Evolutionary conservation across 495 filamentous ascomycete species (phyloP).

Genomic region (Xanthoparmelia taractica): DNA sequence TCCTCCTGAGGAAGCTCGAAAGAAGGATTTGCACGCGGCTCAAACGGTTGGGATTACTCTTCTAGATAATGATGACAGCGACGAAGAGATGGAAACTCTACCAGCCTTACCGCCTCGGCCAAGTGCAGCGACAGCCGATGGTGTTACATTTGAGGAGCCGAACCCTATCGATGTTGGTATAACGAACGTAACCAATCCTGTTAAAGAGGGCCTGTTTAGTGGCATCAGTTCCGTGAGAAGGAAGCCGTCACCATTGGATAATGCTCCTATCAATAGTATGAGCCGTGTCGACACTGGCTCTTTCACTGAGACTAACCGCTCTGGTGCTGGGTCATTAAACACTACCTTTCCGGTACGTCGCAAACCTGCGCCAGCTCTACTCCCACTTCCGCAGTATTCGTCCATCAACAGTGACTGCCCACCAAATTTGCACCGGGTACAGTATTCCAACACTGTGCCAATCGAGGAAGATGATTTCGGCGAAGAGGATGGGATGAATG

Average conservation of each 20-base stretch:
- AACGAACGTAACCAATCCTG: not conserved
- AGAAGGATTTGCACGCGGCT: not conserved
- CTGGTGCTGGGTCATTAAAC: not conserved
- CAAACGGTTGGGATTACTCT: slow-evolving; percentile 24
- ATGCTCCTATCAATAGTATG: not conserved
- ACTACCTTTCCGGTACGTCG: slow-evolving; percentile 9
- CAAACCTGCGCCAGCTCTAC: slow-evolving; percentile 24
- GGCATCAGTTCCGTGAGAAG: not conserved
- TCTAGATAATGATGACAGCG: slow-evolving; percentile 22
- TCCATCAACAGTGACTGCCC: slow-evolving; percentile 15
- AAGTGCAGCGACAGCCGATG: not conserved
- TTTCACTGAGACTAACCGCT: not conserved
- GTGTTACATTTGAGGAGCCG: not conserved
- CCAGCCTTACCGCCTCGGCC: slow-evolving; percentile 24
- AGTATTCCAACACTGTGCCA: slow-evolving; percentile 14
- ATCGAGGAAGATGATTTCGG: not conserved
- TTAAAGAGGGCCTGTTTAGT: not conserved
- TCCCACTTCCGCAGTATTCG: slow-evolving; percentile 23
- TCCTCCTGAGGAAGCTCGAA: slow-evolving; percentile 19
- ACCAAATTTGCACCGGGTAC: slow-evolving; percentile 7
- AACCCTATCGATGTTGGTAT: not conserved
- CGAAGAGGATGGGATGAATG: not conserved
- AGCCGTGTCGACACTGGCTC: not conserved
- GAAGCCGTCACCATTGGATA: not conserved
- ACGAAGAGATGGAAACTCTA: slow-evolving; percentile 13